These are phyloP conservation scores for Musa beccarii DNA, from an alignment of 176 grass and related monocot species.

Conservation along the genomic window DNA sequence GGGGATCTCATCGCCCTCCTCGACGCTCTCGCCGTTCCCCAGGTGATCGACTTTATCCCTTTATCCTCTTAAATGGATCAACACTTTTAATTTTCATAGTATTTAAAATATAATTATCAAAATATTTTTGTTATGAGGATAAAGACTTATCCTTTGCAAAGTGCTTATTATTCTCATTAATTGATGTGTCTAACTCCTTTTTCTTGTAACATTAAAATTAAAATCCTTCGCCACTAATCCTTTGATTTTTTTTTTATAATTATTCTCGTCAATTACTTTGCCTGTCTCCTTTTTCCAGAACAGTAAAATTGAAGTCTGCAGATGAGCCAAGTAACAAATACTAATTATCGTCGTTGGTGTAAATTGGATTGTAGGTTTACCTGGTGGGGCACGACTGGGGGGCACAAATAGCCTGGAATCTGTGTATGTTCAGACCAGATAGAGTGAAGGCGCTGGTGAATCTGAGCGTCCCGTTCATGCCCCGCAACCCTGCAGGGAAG, in stretches of 20 bases:
- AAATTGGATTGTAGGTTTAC: neutral
- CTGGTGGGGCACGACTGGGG: constrained; percentile 82
- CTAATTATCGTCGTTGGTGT: neutral
- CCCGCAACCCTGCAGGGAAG: constrained; percentile 29
- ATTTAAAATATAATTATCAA: neutral
- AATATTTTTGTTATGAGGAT: too few species aligned
- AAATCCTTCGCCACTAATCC: too few species aligned
- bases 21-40: constrained; percentile 40
- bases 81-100: neutral
- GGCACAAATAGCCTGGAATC: constrained; percentile 58
- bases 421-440: constrained; percentile 64
- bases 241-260: too few species aligned
- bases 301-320: too few species aligned
- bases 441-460: constrained; percentile 62
- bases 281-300: too few species aligned
- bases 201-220: too few species aligned
- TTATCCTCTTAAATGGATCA: too few species aligned
- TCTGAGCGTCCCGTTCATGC: constrained; percentile 55
- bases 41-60: constrained; percentile 17
- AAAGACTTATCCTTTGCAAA: too few species aligned
- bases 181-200: too few species aligned
- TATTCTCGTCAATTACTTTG: too few species aligned
- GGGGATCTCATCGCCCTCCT: constrained; percentile 75
- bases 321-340: neutral
- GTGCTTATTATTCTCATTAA: too few species aligned